Evolutionary conservation across 805 yeast genomes (phyloP), one percentile per base, ranked within the genome.

Genomic region (Vanderwaltozyma yarrowii): DNA sequence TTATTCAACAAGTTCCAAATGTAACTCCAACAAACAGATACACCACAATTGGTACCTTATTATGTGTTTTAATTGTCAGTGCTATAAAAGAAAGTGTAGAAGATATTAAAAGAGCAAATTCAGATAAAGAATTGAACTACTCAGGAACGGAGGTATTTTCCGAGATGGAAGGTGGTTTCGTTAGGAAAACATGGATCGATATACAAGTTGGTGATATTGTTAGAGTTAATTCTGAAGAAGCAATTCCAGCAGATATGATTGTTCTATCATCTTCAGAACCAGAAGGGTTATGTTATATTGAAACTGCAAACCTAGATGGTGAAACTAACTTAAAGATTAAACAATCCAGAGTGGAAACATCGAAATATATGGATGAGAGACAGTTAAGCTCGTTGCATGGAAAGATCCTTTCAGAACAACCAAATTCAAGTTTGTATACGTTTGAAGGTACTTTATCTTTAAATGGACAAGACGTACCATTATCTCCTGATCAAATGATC

Each of bases 281-380:
- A 0, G 97, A 89, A 61, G 99, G 98, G 2, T 68, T 92, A 43
- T 94, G 98, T 59, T 92, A 92, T 52, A 85, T 94, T 39, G 99
- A 92, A 61, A 92, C 99, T 1, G 95, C 98, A 0, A 92, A 92
- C 53, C 67, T 92, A 48, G 99, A 92, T 61, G 99, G 99, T 40
- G 99, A 92, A 60, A 94, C 99, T 0, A 92, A 92, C 58, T 69
- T 92, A 51, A 92, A 92, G 55, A 92, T 92, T 56, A 94, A 94
- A 54, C 97, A 92, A 58, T 76, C 96, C 1, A 70, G 71, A 36
- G 66, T 73, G 2, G 95, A 87, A 51, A 92, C 98, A 0, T 70
- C 85, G 4, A 68, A 70, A 43, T 57, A 82, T 39, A 80, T 81
- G 19, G 76, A 81, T 35, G 83, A 92, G 0, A 62, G 67, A 21